Conservation (phyloP, 2,329 filamentous ascomycete genomes). For the Fusarium secorum region DNA sequence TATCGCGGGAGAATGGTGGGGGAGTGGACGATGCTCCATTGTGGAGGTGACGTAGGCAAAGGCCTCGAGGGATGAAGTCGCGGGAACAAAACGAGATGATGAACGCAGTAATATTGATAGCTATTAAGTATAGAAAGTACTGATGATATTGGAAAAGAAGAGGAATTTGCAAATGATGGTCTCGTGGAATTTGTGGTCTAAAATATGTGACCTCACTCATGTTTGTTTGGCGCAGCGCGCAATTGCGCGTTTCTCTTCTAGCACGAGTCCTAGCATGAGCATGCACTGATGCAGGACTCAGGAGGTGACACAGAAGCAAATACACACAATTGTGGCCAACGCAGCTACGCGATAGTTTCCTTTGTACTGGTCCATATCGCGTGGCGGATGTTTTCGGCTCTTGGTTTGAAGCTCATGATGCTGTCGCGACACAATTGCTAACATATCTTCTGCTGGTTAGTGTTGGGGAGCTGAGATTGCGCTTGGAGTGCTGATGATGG, state of each 20-base stretch:
- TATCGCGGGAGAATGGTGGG: accelerated
- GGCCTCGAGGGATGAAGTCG: accelerated
- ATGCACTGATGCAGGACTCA: background rate
- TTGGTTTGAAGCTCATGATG: background rate
- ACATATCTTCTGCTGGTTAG: accelerated
- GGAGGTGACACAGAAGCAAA: background rate
- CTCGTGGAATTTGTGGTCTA: background rate
- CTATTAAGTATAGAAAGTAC: background rate
- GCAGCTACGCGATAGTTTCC: accelerated
- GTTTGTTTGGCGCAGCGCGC: background rate
- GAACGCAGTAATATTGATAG: accelerated
- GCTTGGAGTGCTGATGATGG: background rate
- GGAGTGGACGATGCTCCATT: background rate
- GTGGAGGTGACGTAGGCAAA: background rate
- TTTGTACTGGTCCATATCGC: too few species aligned
- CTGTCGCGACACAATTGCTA: background rate
- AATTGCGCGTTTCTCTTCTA: background rate
- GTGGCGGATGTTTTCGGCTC: too few species aligned
- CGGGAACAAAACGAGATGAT: background rate
- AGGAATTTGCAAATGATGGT: accelerated
- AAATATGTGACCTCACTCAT: background rate
- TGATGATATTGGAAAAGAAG: background rate
- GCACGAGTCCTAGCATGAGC: background rate
- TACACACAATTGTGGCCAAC: background rate
- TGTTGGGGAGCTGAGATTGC: background rate